A percentile compares a stretch with the other conserved stretches of the same genome.
phyloP scores from a whole-genome alignment of 2,329 filamentous ascomycete species.

The Exophiala oligosperma region DNA sequence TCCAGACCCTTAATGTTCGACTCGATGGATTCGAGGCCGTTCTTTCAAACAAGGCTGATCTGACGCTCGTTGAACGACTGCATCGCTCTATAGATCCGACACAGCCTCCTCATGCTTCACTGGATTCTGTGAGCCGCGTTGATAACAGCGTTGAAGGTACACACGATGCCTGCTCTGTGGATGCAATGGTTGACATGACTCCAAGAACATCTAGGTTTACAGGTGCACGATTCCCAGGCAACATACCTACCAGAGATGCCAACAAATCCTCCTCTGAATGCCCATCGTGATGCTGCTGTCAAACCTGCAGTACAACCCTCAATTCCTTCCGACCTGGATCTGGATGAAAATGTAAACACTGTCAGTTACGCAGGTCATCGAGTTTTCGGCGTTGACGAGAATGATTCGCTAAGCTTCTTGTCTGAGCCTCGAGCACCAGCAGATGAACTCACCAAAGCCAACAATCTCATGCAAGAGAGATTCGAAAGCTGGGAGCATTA shows the following conservation, averaged over 20 bases:
- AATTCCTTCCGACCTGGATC: slow-evolving; percentile 20
- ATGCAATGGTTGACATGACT: not conserved
- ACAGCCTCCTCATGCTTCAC: not conserved
- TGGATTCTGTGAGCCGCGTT: slow-evolving; percentile 13
- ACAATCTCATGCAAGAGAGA: slow-evolving; percentile 19
- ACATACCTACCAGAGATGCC: not conserved
- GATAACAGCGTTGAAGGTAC: slow-evolving; percentile 5
- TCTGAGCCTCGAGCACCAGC: slow-evolving; percentile 7
- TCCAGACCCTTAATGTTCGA: not conserved
- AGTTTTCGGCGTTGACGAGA: not conserved
- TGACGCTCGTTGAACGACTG: slow-evolving; percentile 2
- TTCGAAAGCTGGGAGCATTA: slow-evolving; percentile 23
- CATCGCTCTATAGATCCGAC: not conserved
- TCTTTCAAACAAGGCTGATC: slow-evolving; percentile 11
- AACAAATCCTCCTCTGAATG: not conserved
- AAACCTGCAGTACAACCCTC: slow-evolving; percentile 4
- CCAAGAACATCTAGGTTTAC: not conserved
- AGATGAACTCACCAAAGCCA: slow-evolving; percentile 15
- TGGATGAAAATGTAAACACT: slow-evolving; percentile 21
- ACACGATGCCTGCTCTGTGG: not conserved
- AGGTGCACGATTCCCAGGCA: slow-evolving; percentile 14
- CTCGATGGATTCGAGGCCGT: slow-evolving; percentile 1
- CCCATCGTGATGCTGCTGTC: not conserved
- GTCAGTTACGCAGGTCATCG: slow-evolving; percentile 19
- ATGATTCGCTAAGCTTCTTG: slow-evolving; percentile 14